Base-by-base conservation (phyloP, 2,329 filamentous ascomycete genomes). In the Alternaria brassicicola region DNA sequence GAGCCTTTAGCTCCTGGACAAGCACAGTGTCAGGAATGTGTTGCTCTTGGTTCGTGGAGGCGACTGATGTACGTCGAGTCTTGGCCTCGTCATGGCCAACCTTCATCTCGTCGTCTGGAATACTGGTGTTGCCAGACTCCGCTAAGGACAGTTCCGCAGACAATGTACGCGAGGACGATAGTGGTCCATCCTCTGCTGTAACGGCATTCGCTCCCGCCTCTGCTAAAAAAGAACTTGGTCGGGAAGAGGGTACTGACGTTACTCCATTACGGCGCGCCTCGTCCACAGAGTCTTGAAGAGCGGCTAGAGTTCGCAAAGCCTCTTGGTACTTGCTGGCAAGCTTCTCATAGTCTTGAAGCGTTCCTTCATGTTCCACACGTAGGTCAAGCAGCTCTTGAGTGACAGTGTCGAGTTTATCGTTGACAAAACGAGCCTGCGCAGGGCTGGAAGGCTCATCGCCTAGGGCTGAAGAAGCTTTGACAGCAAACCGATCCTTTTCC, bases 101-200 rank as follows among this genome's bases (percentile, higher is more conserved):
- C 66, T 89, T 86, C 23, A 63, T 67, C 53, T 75, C 73, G 42
- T 75, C 71, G 15, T 73, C 71, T 52, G 58, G 58, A 39, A 64
- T 63, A 45, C 63, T 70, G 51, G 67, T 68, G 71, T 74, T 76
- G 69, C 66, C 76, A 74, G 90, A 91, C 72, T 90, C 90, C 82
- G 87, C 92, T 77, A 90, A 96, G 72, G 92, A 96, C 76, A 97
- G 86, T 81, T 98, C 95, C 80, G 92, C 95, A 66, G 92, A 97
- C 68, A 97, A 89, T 73, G 93, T 97, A 78, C 89, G 92, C 81
- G 92, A 93, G 72, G 91, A 93, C 78, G 90, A 91, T 73, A 82
- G 84, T 79, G 87, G 87, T 78, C 82, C 81, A 84, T 81, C 84
- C 81, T 88, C 85, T 80, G 89, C 62, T 59, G 68, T 93, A 76